phyloP scores from a whole-genome alignment of 768 basidiomycete genomes.

The Crepidotus variabilis region DNA sequence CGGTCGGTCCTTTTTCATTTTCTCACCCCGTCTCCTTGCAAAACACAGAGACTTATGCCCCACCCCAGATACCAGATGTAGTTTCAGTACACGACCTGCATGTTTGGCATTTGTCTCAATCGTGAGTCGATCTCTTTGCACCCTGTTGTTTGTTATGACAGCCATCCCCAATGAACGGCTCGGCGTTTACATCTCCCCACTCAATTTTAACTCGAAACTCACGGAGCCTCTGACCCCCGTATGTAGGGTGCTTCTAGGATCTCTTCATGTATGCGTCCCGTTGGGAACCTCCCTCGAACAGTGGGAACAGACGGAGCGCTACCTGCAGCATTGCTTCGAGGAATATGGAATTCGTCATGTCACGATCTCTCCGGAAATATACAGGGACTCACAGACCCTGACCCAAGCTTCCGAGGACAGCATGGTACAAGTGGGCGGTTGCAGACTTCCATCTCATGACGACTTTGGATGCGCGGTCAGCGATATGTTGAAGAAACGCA shows the following conservation, averaged over 20 bases:
- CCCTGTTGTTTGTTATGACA: neutral
- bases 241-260: conserved; percentile 44
- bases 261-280: conserved; percentile 51
- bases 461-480: conserved; percentile 41
- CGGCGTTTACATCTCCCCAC: neutral
- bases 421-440: conserved; percentile 18
- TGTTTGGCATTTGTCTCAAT: conserved; percentile 54
- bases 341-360: conserved; percentile 53
- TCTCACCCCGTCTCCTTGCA: conserved; percentile 1
- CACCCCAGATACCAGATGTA: conserved; percentile 38
- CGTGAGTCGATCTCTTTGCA: conserved; percentile 27
- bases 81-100: conserved; percentile 48
- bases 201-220: conserved; percentile 1
- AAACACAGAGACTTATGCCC: conserved; percentile 1
- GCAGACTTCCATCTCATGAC: conserved; percentile 33
- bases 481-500: conserved; percentile 30
- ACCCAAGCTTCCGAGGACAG: conserved; percentile 25
- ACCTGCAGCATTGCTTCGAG: conserved; percentile 46
- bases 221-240: neutral
- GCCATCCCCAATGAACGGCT: conserved; percentile 2
- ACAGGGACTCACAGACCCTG: conserved; percentile 27
- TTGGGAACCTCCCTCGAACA: conserved; percentile 40
- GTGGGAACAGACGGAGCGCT: conserved; percentile 48
- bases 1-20: conserved; percentile 26
- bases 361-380: conserved; percentile 50